Evolutionary conservation across 495 filamentous ascomycete species (phyloP), one percentile per base, ranked within the genome.

Genomic region (Aspergillus incahuasiensis): DNA sequence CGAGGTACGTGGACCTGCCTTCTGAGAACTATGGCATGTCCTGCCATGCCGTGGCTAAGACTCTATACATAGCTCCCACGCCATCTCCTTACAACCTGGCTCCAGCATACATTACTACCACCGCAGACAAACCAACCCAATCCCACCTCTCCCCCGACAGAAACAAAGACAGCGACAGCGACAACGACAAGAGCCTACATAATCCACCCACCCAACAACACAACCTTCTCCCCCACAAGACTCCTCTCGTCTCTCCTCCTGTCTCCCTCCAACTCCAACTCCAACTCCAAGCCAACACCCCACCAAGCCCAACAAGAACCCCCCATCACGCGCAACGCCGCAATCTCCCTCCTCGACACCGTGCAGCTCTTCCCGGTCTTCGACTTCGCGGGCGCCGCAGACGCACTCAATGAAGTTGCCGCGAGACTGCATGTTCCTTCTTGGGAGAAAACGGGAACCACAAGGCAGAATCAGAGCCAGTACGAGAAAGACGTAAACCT

Each of bases 131-230:
- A 52, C 30, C 56, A 52, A 39, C n/a, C n/a, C n/a, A n/a, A 22
- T 13, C 46, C 55, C 34, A n/a, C n/a, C n/a, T n/a, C n/a, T n/a
- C n/a, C n/a, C n/a, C n/a, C n/a, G n/a, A n/a, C n/a, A n/a, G n/a
- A n/a, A n/a, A n/a, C n/a, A n/a, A 42, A 59, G 32, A 28, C 25
- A 8, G 4, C 3, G 25, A 28, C 13, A 55, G 66, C 48, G 13
- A 35, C 9, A 5, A 35, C 6, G 32, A 35, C 32, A 35, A 35
- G 66, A 51, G 60, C 65, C 18, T 76, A 69, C 60, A 75, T 78
- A 30, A 72, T 78, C 45, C 88, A 95, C 69, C 91, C 89, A 1
- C 83, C 84, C 28, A 92, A 89, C 65, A 89, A 87, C n/a, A 83
- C 89, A 40, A 90, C 87, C 3, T 90, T 95, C 39, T 82, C 87